Conservation (phyloP, 176 grass and related monocot genomes). For the Tuctoria greenei region DNA sequence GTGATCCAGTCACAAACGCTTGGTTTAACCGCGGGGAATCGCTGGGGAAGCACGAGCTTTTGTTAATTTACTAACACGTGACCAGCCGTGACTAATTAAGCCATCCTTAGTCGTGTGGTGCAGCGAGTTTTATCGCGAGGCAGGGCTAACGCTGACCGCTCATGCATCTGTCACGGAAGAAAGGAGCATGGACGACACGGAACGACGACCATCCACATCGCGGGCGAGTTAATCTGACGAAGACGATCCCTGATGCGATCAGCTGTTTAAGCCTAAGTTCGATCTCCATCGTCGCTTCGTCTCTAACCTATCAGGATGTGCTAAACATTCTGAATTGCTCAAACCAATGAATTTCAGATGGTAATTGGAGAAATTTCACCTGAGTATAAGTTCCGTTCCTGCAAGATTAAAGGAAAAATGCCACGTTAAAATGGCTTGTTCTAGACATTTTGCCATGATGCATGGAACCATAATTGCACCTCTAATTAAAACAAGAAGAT, state of each 20-base stretch:
- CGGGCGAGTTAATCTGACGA: background rate
- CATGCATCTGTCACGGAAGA: conserved; percentile 3
- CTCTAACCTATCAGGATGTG: background rate
- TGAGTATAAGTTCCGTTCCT: background rate
- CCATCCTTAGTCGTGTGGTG: background rate
- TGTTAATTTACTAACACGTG: conserved; percentile 4
- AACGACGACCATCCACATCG: background rate
- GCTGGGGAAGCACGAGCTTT: background rate
- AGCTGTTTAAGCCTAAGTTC: background rate
- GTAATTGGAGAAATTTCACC: background rate
- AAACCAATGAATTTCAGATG: background rate
- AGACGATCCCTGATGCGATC: conserved; percentile 13
- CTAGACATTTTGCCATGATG: background rate
- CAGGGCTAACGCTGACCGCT: background rate
- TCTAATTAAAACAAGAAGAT: background rate
- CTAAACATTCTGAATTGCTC: background rate
- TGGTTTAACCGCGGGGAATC: conserved; percentile 13
- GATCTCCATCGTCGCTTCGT: background rate
- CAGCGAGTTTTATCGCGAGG: conserved; percentile 1
- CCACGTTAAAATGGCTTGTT: too few species aligned
- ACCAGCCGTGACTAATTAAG: conserved; percentile 1
- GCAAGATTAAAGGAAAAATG: background rate
- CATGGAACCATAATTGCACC: background rate
- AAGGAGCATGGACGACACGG: too few species aligned
- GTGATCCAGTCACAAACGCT: background rate